phyloP scores from a whole-genome alignment of 2,329 filamentous ascomycete species.

The Aspergillus phoenicis region DNA sequence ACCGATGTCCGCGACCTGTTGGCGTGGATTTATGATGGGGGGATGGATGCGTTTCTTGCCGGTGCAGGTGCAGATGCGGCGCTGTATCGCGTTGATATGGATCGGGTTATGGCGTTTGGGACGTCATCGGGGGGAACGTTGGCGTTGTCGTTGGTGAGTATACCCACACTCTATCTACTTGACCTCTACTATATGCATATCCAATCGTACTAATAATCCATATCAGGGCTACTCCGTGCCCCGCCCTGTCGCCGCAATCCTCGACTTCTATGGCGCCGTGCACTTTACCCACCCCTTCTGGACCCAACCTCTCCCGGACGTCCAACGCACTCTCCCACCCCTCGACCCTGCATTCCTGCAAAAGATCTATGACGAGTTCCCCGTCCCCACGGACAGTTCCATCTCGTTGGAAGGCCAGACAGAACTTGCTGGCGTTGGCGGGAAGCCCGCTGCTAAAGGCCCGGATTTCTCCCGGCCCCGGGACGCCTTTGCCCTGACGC shows the following conservation, averaged over 20 bases:
- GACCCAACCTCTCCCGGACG: conserved; percentile 35
- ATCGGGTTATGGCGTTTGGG: conserved; percentile 49
- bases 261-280: conserved; percentile 48
- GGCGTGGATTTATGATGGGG: conserved; percentile 43
- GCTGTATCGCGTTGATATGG: conserved; percentile 26
- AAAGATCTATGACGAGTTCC: conserved; percentile 39
- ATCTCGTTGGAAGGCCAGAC: conserved; percentile 48
- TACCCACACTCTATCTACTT: neutral
- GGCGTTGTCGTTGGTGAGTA: conserved; percentile 46
- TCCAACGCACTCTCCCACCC: conserved; percentile 31
- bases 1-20: conserved; percentile 50
- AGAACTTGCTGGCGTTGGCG: conserved; percentile 12
- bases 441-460: conserved; percentile 19
- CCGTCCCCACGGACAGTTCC: conserved; percentile 42
- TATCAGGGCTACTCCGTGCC: conserved; percentile 42
- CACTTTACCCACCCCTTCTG: conserved; percentile 45
- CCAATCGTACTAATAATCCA: neutral
- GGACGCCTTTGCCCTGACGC: conserved; percentile 46
- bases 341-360: conserved; percentile 36
- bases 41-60: conserved; percentile 33
- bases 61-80: conserved; percentile 4
- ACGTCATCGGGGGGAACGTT: conserved; percentile 54
- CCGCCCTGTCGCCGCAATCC: conserved; percentile 42
- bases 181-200: neutral
- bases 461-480: conserved; percentile 43